Base-by-base conservation (phyloP, 345 rosid genomes). In the Melaleuca alternifolia region DNA sequence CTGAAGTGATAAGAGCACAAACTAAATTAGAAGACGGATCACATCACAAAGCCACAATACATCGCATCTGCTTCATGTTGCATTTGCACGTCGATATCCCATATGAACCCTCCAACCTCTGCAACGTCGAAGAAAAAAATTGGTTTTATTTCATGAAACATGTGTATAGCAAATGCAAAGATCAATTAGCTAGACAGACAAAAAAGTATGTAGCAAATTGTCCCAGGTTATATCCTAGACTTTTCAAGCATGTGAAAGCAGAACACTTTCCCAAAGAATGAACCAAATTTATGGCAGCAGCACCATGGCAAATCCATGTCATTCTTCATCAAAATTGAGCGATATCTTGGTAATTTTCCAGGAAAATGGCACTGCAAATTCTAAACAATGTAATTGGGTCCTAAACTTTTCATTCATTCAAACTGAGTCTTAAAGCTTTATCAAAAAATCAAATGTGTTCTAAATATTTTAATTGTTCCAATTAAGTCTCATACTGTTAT, bases 21-120 rank as follows among this genome's bases (percentile, higher is more conserved):
- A 54, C 11, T 54, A 20, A 26, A 54, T 20, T 4, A 21, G 57
- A 54, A 54, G 11, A 54, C 21, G 23, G 21, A 54, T 54, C 21
- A 4, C 23, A 54, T 54, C 59, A 54, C 10, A 54, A 54, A 54
- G 26, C 59, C 59, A 54, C 0, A 24, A 24, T 26, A 3, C 21
- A 21, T 11, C 21, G 1, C 59, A 54, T 54, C 0, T 23, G 41
- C 41, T 41, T 41, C 41, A 41, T 41, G 41, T 41, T 2, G 41
- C 41, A 2, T 46, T 54, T 92, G 92, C 85, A 93, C 87, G 90
- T 93, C 91, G 12, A 93, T 91, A 84, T 93, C 94, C 94, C 94
- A 93, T 86, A 93, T 85, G 83, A 92, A 82, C 44, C 93, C 94
- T 88, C 93, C 93, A 88, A 89, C 93, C 91, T 94, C 96, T 92